phyloP scores from a whole-genome alignment of 2,329 filamentous ascomycete species.

The Botrytis cinerea region DNA sequence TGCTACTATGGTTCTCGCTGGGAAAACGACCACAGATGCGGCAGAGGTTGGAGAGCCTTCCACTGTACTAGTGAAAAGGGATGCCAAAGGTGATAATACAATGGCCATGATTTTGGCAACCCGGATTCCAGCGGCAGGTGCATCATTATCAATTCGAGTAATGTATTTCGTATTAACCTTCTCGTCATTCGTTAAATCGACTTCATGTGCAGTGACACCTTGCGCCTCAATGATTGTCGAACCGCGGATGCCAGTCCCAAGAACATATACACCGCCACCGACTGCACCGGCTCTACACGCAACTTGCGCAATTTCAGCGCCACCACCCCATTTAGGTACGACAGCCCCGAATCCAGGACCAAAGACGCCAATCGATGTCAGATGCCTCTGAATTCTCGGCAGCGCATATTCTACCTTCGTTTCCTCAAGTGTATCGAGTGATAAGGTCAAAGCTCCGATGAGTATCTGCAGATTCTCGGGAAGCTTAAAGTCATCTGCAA shows the following conservation, averaged over 20 bases:
- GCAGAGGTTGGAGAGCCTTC: conserved; percentile 78
- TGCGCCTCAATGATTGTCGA: conserved; percentile 32
- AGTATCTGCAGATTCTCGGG: conserved; percentile 67
- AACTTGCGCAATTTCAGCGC: conserved; percentile 87
- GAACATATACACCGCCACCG: conserved; percentile 86
- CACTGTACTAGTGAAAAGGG: conserved; percentile 68
- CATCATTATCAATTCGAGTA: conserved; percentile 45
- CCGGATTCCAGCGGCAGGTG: conserved; percentile 34
- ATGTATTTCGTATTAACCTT: conserved; percentile 57
- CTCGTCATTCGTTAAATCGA: conserved; percentile 56
- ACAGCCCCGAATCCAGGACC: conserved; percentile 88
- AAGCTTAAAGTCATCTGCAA: conserved; percentile 64
- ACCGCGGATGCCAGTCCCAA: conserved; percentile 66
- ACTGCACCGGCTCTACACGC: conserved; percentile 89
- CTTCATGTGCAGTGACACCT: conserved; percentile 31
- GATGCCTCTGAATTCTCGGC: conserved; percentile 72
- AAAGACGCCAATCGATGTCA: conserved; percentile 84
- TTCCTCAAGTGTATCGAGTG: conserved; percentile 55
- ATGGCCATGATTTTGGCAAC: conserved; percentile 67
- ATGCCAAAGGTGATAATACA: conserved; percentile 63
- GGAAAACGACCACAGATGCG: conserved; percentile 69
- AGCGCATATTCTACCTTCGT: conserved; percentile 67
- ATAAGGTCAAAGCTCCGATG: conserved; percentile 72
- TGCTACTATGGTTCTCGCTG: conserved; percentile 51
- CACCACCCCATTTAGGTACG: conserved; percentile 89